Base-by-base conservation (phyloP, 768 basidiomycete species). In the Suillus brevipes region DNA sequence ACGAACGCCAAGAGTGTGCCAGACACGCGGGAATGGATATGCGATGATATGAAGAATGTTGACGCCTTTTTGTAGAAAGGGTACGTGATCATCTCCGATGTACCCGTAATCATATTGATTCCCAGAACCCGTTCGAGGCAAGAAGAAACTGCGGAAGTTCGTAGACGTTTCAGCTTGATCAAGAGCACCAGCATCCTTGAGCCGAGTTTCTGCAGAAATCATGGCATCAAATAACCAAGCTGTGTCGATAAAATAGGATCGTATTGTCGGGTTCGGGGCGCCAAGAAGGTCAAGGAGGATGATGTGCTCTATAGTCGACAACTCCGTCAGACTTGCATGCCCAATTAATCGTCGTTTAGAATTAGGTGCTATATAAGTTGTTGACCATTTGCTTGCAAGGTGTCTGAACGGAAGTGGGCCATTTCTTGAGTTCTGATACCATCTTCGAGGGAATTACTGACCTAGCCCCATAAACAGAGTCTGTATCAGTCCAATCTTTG, bases 391-490 rank as follows among this genome's bases (percentile, higher is more conserved):
- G 62, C 90, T 80, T 6, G 96, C 94, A 23, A 99, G 85, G 78
- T 99, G 94, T 69, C 95, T 96, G 69, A 20, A 57, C 25, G 36
- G 7, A 61, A 61, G 62, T 18, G 31, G 23, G 62, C 36, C 61
- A 20, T 40, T 34, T 42, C 64, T 20, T 40, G 12, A 18, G 49
- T 67, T 9, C 60, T 57, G 23, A 53, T 42, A 58, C 25, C 9
- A 61, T n/a, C 14, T 13, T 49, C 31, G 63, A 28, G 25, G 16
- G 31, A 34, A 57, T 36, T 55, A 57, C n/a, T 63, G 71, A 94
- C 96, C 93, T 87, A 47, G 97, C 90, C n/a, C 97, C 97, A 73
- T 99, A 99, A 50, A 94, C 88, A 1, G 94, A 96, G 77, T 99
- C 97, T 3, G 85, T 87, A 37, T 82, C 84, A 3, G 94, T 94